Base-by-base conservation (phyloP, 352 stramenopile genomes). In the Sclerospora graminicola region DNA sequence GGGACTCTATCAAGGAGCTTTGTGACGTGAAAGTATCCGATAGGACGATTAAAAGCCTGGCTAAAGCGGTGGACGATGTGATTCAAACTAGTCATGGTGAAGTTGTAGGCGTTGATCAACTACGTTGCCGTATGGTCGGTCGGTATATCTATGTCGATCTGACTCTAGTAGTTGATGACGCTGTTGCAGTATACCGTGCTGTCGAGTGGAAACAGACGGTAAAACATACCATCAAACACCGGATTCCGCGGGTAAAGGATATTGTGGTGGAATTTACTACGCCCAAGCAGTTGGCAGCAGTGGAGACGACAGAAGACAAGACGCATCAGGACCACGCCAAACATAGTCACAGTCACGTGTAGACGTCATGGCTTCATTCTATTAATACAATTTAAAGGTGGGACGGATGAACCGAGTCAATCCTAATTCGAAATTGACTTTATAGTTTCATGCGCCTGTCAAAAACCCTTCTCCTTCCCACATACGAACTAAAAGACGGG, bases 251-350 rank as follows among this genome's bases (percentile, higher is more conserved):
- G 7, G 73, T 78, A 15, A 77, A 83, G 34, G 73, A 85, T 41
- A 67, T 85, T 33, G 45, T 83, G 16, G 51, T 85, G 11, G 73
- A 85, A 47, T 54, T 85, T 6, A 39, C 67, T n/a, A 76, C 73
- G 20, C 28, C 38, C 1, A 30, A 58, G 8, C 41, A 59, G 20
- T 48, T 63, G 24, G 20, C 23, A 24, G 43, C 39, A 4, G 19
- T 18, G 2, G 46, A n/a, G 8, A 43, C 29, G 11, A 31, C 35
- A 1, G 21, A 48, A 30, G 38, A 26, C 8, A 49, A 57, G 33
- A 18, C 34, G 9, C 23, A 51, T 11, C 26, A 46, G 13, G 27
- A 51, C 15, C 27, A 55, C 14, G 13, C 11, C 4, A 19, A 4
- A 10, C 6, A 19, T 5, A 16, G 14, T 21, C 13, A 16, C 14